Base-by-base conservation (phyloP, 768 basidiomycete species). In the Paxillus involutus region DNA sequence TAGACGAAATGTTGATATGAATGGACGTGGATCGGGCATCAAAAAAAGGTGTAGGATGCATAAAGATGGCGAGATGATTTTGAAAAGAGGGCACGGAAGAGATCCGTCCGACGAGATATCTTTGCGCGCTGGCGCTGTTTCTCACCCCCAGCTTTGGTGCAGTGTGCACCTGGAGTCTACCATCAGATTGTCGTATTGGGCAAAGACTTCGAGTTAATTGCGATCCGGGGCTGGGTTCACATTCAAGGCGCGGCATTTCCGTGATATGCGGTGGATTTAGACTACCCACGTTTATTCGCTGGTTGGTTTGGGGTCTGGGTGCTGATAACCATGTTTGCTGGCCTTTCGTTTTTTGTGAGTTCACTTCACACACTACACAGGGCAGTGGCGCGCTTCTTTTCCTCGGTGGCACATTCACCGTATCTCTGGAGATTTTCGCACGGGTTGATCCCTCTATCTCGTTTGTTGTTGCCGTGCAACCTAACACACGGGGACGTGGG, bases 41-140 rank as follows among this genome's bases (percentile, higher is more conserved):
- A 33, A 21, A 7, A 11, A 17, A 19, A 10, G 16, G 16, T 29
- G 11, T 30, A 29, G 26, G 4, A 17, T 11, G 19, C 13, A 24
- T 19, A 48, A 2, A 37, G 17, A 39, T 42, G 42, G 51, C 19
- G 49, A 41, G 39, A 30, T 43, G 42, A 3, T 8, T 44, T 32
- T 41, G 8, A 35, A 44, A 35, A 41, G 6, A 45, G 41, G 49
- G 24, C 32, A 50, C 62, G 67, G 64, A 62, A 60, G 44, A 67
- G 64, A 64, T 66, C 65, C 65, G 65, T 47, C 66, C 66, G 61
- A 45, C 6, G 19, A 26, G 17, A 8, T 45, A 17, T 49, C 33
- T 53, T 56, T 44, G n/a, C 24, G n/a, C n/a, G 17, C 17, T 40
- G 7, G 17, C 37, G 6, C 11, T n/a, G 19, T 35, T 40, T 42